Conservation (phyloP, 305 asterid species). For the Rubia peregrina region DNA sequence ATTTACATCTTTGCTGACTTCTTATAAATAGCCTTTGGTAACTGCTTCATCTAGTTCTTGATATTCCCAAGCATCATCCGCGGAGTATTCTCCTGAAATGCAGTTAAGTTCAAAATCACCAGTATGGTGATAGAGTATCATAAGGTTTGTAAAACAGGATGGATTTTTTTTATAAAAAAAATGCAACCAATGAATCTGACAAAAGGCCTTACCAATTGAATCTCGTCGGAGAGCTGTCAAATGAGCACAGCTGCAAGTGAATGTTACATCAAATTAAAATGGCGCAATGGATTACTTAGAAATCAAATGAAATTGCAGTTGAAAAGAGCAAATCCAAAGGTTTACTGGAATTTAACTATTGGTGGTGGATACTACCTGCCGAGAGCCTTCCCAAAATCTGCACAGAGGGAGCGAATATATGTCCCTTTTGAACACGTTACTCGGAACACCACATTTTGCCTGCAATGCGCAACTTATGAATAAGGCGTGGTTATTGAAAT, state of each 20-base stretch:
- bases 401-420: slow-evolving; percentile 78
- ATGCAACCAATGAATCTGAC: too few relatives aligned
- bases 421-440: slow-evolving; percentile 91
- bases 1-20: neutral
- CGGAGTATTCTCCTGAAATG: slow-evolving; percentile 66
- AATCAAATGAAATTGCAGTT: too few relatives aligned
- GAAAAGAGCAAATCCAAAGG: neutral
- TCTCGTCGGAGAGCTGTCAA: slow-evolving; percentile 85
- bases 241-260: slow-evolving; percentile 70
- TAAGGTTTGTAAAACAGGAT: too few relatives aligned
- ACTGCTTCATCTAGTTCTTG: slow-evolving; percentile 75
- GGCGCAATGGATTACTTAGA: too few relatives aligned
- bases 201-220: slow-evolving; percentile 57
- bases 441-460: slow-evolving; percentile 82
- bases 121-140: neutral
- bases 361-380: slow-evolving; percentile 46
- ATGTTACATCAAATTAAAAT: too few relatives aligned
- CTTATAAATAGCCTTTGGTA: slow-evolving; percentile 63
- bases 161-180: too few relatives aligned
- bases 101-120: slow-evolving; percentile 1
- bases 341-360: neutral
- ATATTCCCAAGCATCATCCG: slow-evolving; percentile 94
- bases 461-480: slow-evolving; percentile 19
- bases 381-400: slow-evolving; percentile 81
- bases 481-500: neutral